These are phyloP conservation scores for Mercurialis annua DNA, from an alignment of 345 rosid genomes.

Conservation along the genomic window DNA sequence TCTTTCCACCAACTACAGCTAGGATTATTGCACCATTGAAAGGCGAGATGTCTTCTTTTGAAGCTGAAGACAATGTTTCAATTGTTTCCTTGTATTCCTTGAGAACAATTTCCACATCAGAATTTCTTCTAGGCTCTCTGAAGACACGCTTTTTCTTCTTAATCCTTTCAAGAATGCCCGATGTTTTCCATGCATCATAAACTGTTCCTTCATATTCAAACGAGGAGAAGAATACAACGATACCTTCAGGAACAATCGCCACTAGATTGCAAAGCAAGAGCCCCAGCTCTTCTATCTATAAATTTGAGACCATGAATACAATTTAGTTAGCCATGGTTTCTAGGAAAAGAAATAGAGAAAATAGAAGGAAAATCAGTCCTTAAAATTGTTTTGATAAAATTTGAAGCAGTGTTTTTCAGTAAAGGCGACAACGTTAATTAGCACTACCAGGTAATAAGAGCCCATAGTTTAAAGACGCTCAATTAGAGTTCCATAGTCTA, in stretches of 20 bases:
- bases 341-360: neutral
- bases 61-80: slow-evolving; percentile 21
- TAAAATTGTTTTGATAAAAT: slow-evolving; percentile 5
- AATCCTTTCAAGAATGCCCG: slow-evolving; percentile 75
- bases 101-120: slow-evolving; percentile 68
- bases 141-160: slow-evolving; percentile 67
- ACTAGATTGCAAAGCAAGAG: slow-evolving; percentile 78
- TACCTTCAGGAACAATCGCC: slow-evolving; percentile 79
- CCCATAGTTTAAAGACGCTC: neutral
- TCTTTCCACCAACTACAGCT: slow-evolving; percentile 95
- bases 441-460: neutral
- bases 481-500: neutral
- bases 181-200: slow-evolving; percentile 67
- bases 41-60: slow-evolving; percentile 28
- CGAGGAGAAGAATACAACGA: slow-evolving; percentile 90
- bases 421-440: neutral
- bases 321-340: slow-evolving; percentile 9
- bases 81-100: slow-evolving; percentile 76
- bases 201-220: slow-evolving; percentile 81
- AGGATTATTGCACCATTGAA: slow-evolving; percentile 75
- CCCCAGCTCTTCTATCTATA: slow-evolving; percentile 84
- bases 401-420: neutral
- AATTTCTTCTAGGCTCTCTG: slow-evolving; percentile 78
- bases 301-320: slow-evolving; percentile 16
- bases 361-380: neutral